Evolutionary conservation across 345 rosid species (phyloP).

Genomic region (Eucalyptus leucophloia): DNA sequence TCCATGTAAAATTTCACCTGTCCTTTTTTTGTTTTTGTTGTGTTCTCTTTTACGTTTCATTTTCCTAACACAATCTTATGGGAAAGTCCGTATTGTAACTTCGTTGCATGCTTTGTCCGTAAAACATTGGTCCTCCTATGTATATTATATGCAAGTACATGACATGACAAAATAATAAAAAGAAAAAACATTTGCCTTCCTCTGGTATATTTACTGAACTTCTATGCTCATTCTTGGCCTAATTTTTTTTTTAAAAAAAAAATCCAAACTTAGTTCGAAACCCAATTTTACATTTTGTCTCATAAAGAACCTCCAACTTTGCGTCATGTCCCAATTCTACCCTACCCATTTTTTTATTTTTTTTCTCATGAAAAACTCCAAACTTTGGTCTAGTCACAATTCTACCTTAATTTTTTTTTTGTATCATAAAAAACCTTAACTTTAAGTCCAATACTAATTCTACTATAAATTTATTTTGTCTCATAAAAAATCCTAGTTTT

Average conservation of each 20-base stretch:
- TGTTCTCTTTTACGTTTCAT: not conserved
- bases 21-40: not conserved
- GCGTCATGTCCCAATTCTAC: too few relatives aligned
- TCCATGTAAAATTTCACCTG: not conserved
- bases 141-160: not conserved
- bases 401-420: too few relatives aligned
- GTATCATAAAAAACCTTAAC: too few relatives aligned
- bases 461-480: too few relatives aligned
- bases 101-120: not conserved
- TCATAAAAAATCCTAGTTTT: too few relatives aligned
- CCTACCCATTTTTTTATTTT: accelerated
- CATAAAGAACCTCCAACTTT: too few relatives aligned
- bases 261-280: too few relatives aligned
- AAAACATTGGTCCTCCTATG: not conserved
- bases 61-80: not conserved
- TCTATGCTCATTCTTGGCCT: not conserved
- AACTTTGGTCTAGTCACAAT: too few relatives aligned
- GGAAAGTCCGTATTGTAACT: not conserved
- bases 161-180: not conserved
- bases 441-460: too few relatives aligned
- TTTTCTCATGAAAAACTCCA: too few relatives aligned
- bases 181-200: not conserved
- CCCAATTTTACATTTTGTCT: too few relatives aligned
- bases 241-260: too few relatives aligned
- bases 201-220: not conserved